These are phyloP conservation scores for Septoria linicola DNA, from an alignment of 2,329 filamentous ascomycete genomes.

Conservation along the genomic window DNA sequence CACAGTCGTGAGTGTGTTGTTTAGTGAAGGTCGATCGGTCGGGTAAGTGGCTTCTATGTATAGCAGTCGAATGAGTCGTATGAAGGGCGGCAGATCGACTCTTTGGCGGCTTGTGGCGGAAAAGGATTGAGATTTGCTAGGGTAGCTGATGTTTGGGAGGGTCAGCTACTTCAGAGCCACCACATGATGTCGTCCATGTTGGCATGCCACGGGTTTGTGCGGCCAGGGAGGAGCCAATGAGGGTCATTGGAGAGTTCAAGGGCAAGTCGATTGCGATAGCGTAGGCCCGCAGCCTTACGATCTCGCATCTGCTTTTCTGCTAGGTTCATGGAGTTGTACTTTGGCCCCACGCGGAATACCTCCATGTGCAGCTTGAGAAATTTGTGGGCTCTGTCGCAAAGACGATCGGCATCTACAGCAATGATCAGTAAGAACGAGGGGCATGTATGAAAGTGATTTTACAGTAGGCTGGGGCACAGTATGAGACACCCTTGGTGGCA, in stretches of 20 bases:
- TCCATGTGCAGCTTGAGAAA: constrained; percentile 29
- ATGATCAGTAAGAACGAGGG: no score
- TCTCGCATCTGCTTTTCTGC: background rate
- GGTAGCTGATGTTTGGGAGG: no score
- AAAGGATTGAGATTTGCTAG: no score
- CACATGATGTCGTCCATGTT: constrained; percentile 35
- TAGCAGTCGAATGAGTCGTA: no score
- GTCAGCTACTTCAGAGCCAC: constrained; percentile 33
- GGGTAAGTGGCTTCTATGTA: no score
- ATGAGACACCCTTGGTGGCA: constrained; percentile 38
- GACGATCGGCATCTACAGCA: constrained; percentile 42
- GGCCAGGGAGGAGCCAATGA: background rate
- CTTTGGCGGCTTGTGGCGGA: no score
- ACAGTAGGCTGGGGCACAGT: constrained; percentile 41
- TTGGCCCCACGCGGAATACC: constrained; percentile 15
- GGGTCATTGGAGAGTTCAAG: background rate
- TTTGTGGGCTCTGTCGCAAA: constrained; percentile 40
- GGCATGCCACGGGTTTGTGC: constrained; percentile 32
- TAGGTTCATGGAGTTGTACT: background rate
- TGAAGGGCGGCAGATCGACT: no score
- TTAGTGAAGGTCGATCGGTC: no score
- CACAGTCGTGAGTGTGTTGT: no score
- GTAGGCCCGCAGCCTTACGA: background rate
- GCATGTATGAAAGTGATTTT: no score
- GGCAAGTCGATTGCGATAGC: background rate